Percentiles rank a stretch among this genome's conserved stretches.
phyloP scores from a whole-genome alignment of 2,329 filamentous ascomycete species.

The Chrysosporium queenslandicum region DNA sequence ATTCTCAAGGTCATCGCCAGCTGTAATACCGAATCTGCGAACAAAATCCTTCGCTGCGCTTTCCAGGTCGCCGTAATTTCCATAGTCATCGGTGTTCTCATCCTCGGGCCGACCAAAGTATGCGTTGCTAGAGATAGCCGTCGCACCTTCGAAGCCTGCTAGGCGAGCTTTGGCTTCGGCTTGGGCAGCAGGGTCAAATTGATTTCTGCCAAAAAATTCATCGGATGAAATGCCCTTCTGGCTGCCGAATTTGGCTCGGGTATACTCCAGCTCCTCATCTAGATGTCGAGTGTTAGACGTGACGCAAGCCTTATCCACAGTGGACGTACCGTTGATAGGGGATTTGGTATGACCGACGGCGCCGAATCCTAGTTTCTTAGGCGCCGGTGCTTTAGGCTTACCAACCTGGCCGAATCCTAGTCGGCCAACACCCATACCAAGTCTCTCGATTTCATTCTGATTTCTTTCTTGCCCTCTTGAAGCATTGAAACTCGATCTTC shows the following conservation, averaged over 20 bases:
- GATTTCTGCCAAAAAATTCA: slow-evolving; percentile 91
- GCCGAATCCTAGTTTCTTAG: slow-evolving; percentile 80
- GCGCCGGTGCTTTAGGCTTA: slow-evolving; percentile 50
- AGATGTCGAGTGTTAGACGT: slow-evolving; percentile 8
- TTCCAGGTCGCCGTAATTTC: slow-evolving; percentile 77
- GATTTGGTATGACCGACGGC: slow-evolving; percentile 68
- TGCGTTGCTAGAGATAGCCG: slow-evolving; percentile 86
- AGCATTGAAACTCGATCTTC: slow-evolving; percentile 52
- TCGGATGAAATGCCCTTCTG: slow-evolving; percentile 97
- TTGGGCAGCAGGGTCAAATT: slow-evolving; percentile 69
- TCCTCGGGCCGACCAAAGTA: slow-evolving; percentile 94
- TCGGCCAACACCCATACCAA: slow-evolving; percentile 79
- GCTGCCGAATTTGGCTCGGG: slow-evolving; percentile 73
- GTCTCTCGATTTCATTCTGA: slow-evolving; percentile 70
- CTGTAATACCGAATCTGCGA: slow-evolving; percentile 87
- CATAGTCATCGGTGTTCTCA: slow-evolving; percentile 55
- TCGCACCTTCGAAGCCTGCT: slow-evolving; percentile 85
- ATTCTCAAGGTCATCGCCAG: slow-evolving; percentile 91
- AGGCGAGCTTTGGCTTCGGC: slow-evolving; percentile 78
- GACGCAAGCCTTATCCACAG: neutral
- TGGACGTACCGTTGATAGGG: slow-evolving; percentile 51
- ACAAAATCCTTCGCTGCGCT: slow-evolving; percentile 93
- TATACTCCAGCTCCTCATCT: slow-evolving; percentile 71
- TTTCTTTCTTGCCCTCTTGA: slow-evolving; percentile 44
- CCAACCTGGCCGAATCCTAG: slow-evolving; percentile 83